Conservation (phyloP, 164 flowering plant species). For the Protea cynaroides region DNA sequence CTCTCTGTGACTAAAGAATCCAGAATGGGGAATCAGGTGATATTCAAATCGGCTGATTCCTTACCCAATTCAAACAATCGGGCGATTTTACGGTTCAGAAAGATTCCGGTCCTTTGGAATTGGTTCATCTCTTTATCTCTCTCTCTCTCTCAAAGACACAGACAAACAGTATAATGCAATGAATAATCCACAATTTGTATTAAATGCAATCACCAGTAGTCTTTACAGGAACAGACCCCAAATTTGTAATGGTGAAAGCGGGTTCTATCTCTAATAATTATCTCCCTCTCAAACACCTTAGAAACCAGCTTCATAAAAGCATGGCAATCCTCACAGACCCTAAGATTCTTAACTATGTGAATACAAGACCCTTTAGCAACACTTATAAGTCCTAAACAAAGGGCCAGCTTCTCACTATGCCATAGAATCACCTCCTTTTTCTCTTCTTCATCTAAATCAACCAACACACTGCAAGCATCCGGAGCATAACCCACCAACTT, state of each 20-base stretch:
- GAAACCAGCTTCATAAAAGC: conserved; percentile 66
- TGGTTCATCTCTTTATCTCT: no score
- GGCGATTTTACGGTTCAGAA: no score
- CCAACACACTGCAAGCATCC: conserved; percentile 34
- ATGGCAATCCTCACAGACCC: conserved; percentile 82
- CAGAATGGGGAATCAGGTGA: no score
- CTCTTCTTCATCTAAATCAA: conserved; percentile 68
- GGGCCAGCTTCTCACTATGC: conserved; percentile 85
- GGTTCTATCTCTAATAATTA: conserved; percentile 63
- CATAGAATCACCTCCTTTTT: conserved; percentile 52
- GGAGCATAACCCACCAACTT: conserved; percentile 58
- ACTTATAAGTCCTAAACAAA: conserved; percentile 50
- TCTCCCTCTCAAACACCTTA: conserved; percentile 44
- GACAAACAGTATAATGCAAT: no score
- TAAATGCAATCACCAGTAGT: conserved; percentile 17
- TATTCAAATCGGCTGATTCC: no score
- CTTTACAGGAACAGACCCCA: conserved; percentile 49
- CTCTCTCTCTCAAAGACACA: no score
- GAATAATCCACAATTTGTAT: no score
- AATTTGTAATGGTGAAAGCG: conserved; percentile 70
- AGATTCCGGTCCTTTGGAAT: no score
- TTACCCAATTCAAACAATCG: no score
- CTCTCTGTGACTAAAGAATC: no score
- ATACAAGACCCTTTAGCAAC: conserved; percentile 30
- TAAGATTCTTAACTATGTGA: conserved; percentile 63